These are phyloP conservation scores for Lophium mytilinum DNA, from an alignment of 495 filamentous ascomycete species.

Conservation along the genomic window DNA sequence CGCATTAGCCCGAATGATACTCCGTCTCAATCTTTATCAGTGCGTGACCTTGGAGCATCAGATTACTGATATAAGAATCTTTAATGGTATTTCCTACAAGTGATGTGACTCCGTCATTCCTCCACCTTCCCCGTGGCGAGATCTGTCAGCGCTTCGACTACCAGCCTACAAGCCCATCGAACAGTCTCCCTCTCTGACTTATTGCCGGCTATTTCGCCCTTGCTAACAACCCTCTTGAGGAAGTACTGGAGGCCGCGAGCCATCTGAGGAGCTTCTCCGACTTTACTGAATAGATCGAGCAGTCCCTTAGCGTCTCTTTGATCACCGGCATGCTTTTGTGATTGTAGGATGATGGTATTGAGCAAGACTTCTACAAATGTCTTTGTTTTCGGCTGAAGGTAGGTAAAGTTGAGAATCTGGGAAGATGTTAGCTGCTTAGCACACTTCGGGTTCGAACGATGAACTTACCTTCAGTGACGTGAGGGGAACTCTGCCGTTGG, in stretches of 20 bases:
- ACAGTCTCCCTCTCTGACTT: constrained; percentile 54
- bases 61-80: no score
- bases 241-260: constrained; percentile 69
- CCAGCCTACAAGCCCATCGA: constrained; percentile 62
- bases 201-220: constrained; percentile 58
- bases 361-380: constrained; percentile 74
- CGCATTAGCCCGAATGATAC: no score
- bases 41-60: no score
- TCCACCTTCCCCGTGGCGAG: not conserved
- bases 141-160: constrained; percentile 35
- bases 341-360: constrained; percentile 62
- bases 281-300: constrained; percentile 56
- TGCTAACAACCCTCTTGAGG: constrained; percentile 61
- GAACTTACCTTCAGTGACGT: constrained; percentile 51
- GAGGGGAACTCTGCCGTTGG: constrained; percentile 55
- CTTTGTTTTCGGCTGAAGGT: constrained; percentile 66
- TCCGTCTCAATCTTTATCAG: no score
- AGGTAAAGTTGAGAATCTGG: constrained; percentile 63
- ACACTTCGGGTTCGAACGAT: not conserved
- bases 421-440: not conserved
- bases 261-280: constrained; percentile 52
- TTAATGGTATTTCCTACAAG: no score
- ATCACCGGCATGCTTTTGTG: constrained; percentile 35
- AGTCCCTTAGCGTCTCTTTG: constrained; percentile 46
- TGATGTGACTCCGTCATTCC: not conserved